phyloP scores from a whole-genome alignment of 2,329 filamentous ascomycete species.

The Cercospora zeina region DNA sequence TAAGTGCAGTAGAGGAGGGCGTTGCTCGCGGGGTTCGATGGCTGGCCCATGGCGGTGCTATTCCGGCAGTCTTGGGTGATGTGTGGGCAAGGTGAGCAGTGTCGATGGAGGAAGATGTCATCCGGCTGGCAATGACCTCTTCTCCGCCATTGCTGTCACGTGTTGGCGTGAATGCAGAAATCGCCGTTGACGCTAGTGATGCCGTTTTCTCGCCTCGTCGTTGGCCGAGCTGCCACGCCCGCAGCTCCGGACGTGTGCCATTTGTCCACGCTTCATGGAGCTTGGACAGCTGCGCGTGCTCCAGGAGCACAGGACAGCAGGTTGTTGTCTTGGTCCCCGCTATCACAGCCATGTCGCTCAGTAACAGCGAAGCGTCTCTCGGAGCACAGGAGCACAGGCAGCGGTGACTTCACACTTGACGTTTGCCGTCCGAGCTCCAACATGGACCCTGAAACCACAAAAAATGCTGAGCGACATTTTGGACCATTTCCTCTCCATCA shows the following conservation, averaged over 20 bases:
- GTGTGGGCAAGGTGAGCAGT: neutral
- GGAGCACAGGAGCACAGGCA: neutral
- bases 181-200: neutral
- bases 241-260: neutral
- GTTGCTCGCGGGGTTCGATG: constrained; percentile 75
- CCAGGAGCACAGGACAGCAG: neutral
- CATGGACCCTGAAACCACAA: neutral
- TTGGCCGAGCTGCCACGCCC: constrained; percentile 2
- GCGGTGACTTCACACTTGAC: neutral
- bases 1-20: constrained; percentile 81
- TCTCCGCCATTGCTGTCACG: constrained; percentile 10
- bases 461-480: constrained; percentile 5
- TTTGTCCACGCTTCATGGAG: neutral
- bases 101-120: neutral
- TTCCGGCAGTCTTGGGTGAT: neutral
- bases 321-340: neutral
- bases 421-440: constrained; percentile 5
- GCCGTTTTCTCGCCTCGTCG: constrained; percentile 2
- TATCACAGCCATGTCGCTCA: neutral
- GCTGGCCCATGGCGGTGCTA: constrained; percentile 63
- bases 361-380: neutral
- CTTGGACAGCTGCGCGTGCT: neutral
- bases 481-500: neutral
- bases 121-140: neutral
- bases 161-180: constrained; percentile 7